Percentiles rank a stretch among this genome's conserved stretches.
These are phyloP conservation scores for Microcos paniculata DNA, from an alignment of 345 rosid genomes.

Conservation along the genomic window DNA sequence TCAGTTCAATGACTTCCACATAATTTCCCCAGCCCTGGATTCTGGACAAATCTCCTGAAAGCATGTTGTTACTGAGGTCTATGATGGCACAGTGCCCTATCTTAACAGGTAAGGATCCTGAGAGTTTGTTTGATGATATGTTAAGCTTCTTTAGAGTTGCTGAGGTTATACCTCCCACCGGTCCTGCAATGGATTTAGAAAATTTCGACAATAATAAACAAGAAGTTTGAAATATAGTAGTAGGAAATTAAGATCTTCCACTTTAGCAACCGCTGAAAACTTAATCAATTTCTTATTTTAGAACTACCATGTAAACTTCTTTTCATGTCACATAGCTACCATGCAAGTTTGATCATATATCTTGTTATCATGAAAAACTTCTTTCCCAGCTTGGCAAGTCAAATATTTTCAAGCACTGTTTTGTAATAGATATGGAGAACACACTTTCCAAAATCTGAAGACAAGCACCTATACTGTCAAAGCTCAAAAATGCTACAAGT, in stretches of 20 bases:
- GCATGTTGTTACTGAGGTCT: slow-evolving; percentile 70
- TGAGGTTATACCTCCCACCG: slow-evolving; percentile 70
- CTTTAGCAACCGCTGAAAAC: background rate
- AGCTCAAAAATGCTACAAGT: background rate
- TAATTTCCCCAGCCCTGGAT: slow-evolving; percentile 80
- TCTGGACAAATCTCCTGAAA: slow-evolving; percentile 74
- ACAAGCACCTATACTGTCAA: background rate
- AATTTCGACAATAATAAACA: background rate
- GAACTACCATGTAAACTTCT: background rate
- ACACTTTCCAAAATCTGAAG: background rate
- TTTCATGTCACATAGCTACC: background rate
- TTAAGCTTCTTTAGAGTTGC: slow-evolving; percentile 72
- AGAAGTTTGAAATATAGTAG: background rate
- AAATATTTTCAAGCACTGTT: background rate
- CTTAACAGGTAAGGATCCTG: slow-evolving; percentile 62
- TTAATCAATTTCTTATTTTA: background rate
- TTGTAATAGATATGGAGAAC: background rate
- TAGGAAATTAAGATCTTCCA: background rate
- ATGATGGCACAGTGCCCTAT: slow-evolving; percentile 68
- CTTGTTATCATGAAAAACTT: background rate
- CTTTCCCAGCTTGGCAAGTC: background rate
- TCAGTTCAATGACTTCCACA: slow-evolving; percentile 67
- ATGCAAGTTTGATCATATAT: background rate
- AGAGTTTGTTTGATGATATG: slow-evolving; percentile 68
- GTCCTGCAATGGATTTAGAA: slow-evolving; percentile 51